Evolutionary conservation across 352 stramenopile genomes (phyloP), one percentile per base, ranked within the genome.

Genomic region (Pythium myriotylum): DNA sequence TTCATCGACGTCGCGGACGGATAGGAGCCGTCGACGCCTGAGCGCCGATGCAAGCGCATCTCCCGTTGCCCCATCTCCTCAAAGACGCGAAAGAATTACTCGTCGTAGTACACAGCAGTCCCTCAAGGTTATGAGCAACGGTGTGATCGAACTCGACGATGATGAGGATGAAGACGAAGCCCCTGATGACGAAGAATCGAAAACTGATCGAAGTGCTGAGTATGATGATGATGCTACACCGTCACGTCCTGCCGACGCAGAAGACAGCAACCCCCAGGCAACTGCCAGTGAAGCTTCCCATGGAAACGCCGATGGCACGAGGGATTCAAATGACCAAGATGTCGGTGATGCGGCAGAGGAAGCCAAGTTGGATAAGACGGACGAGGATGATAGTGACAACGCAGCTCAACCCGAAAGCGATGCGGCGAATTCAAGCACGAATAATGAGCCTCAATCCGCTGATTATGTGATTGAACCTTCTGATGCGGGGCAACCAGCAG

Each of bases 91-190:
- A 23, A 42, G 52, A 12, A 68, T 61, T 26, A 46, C 57, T 7
- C 55, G 64, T 22, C 42, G 67, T 45, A 67, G 63, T 29, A 71
- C 65, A 14, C 72, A 69, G 41, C 59, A 65, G 51, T 68, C 60
- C 12, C 24, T 69, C 8, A 41, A 53, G 29, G 49, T 33, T 4
- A 61, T 72, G 68, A 74, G 51, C 41, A 68, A 59, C 54, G 76
- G 77, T 43, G 70, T 78, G 14, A 76, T 95, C 26, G 85, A 95
- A 59, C 89, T 95, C 54, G 86, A 95, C 70, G 95, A 95, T 54
- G 87, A 95, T 70, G 82, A 94, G 54, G 87, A 95, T 46, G 79
- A 88, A 68, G 79, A 95, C 49, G 79, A 95, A 52, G 87, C 90
- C 47, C 77, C 86, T 24, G 43, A 67, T 17, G 48, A 69, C 17